phyloP scores from a whole-genome alignment of 2,329 filamentous ascomycete species.

The Podosphaera xanthii region DNA sequence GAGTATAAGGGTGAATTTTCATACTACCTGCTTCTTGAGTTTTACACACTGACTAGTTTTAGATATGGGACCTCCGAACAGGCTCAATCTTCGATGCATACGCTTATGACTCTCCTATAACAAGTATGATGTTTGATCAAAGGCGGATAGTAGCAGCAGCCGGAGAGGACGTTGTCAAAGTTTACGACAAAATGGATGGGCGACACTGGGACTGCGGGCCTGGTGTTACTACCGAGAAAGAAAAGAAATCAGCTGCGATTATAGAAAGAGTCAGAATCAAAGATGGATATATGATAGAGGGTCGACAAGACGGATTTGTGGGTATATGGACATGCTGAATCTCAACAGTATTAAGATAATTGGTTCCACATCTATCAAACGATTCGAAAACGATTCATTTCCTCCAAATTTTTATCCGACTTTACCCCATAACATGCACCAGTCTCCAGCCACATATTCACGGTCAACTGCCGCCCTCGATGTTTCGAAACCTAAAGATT shows the following conservation, averaged over 20 bases:
- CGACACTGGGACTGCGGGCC: conserved; percentile 92
- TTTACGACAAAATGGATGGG: conserved; percentile 93
- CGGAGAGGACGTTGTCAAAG: conserved; percentile 82
- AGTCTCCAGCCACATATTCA: too few species aligned
- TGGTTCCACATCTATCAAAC: neutral
- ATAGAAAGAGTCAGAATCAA: conserved; percentile 77
- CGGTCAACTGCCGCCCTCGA: too few species aligned
- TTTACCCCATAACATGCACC: too few species aligned
- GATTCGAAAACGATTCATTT: neutral
- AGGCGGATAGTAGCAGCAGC: conserved; percentile 77
- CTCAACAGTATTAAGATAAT: neutral
- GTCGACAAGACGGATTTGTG: conserved; percentile 65
- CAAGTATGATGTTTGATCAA: conserved; percentile 91
- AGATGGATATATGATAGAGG: conserved; percentile 86
- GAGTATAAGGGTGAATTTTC: conserved; percentile 62
- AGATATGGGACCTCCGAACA: conserved; percentile 98
- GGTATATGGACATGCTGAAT: conserved; percentile 66
- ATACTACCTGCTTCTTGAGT: neutral
- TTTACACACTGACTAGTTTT: conserved; percentile 12
- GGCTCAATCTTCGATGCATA: conserved; percentile 91
- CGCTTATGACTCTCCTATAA: conserved; percentile 78
- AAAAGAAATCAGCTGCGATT: conserved; percentile 38
- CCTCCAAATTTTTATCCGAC: neutral
- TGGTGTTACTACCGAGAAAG: conserved; percentile 46
- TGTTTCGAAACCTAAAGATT: too few species aligned